phyloP scores from a whole-genome alignment of 176 grass and related monocot species.

The Rhynchospora pubera region DNA sequence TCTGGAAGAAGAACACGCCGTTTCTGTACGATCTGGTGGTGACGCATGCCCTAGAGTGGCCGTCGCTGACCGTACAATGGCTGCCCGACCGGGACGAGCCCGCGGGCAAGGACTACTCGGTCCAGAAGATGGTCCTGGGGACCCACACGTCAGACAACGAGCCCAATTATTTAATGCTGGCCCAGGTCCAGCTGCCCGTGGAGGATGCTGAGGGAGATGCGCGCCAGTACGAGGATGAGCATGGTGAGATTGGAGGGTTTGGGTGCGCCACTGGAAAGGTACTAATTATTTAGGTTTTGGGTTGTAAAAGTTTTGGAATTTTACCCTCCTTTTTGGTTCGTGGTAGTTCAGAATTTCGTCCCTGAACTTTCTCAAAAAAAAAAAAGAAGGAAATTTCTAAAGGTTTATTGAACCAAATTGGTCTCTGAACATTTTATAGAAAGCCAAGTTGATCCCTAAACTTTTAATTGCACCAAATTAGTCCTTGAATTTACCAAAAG shows the following conservation, averaged over 20 bases:
- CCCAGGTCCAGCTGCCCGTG: constrained; percentile 76
- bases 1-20: constrained; percentile 99
- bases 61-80: constrained; percentile 94
- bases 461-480: too few species aligned
- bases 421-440: too few species aligned
- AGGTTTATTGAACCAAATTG: too few species aligned
- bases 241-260: constrained; percentile 65
- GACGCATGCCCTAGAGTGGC: constrained; percentile 91
- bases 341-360: too few species aligned
- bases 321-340: background rate
- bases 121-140: constrained; percentile 90
- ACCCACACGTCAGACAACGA: constrained; percentile 92
- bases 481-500: too few species aligned
- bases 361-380: too few species aligned
- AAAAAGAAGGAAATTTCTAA: too few species aligned
- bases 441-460: too few species aligned
- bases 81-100: constrained; percentile 76
- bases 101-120: constrained; percentile 75
- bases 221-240: constrained; percentile 73
- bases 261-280: constrained; percentile 62
- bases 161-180: constrained; percentile 95
- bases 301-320: background rate
- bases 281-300: background rate
- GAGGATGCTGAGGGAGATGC: constrained; percentile 81
- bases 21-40: constrained; percentile 98